A percentile compares a stretch with the other conserved stretches of the same genome.
Evolutionary conservation across 805 yeast genomes (phyloP).

Genomic region (Cephaloascus albidus): DNA sequence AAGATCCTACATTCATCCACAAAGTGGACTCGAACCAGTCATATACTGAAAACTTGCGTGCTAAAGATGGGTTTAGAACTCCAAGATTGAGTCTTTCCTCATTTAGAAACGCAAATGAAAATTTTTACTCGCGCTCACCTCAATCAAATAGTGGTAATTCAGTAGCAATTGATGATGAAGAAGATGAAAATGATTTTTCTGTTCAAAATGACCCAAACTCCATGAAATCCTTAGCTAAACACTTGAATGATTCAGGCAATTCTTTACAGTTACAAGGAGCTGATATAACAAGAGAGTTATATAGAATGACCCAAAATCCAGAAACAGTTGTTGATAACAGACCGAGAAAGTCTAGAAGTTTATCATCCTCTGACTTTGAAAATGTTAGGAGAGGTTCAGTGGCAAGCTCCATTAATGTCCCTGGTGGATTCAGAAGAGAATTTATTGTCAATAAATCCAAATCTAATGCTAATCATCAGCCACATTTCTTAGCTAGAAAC

Average conservation of each 20-base stretch:
- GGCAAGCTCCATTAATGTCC: constrained; percentile 64
- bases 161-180: not conserved
- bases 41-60: not conserved
- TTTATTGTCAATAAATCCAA: constrained; percentile 36
- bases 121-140: not conserved
- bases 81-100: not conserved
- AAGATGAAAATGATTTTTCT: not conserved
- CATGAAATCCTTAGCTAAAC: constrained; percentile 21
- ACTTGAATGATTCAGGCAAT: constrained; percentile 20
- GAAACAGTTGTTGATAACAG: constrained; percentile 10
- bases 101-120: not conserved
- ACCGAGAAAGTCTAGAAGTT: constrained; percentile 16
- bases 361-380: constrained; percentile 13
- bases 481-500: constrained; percentile 54
- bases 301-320: constrained; percentile 13
- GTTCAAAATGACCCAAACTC: constrained; percentile 18
- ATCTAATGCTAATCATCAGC: constrained; percentile 20
- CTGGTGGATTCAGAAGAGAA: constrained; percentile 78
- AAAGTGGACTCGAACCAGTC: not conserved
- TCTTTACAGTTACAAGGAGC: constrained; percentile 36
- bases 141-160: not conserved
- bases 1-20: not conserved
- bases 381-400: constrained; percentile 44
- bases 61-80: not conserved
- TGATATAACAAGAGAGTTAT: constrained; percentile 41